phyloP scores from a whole-genome alignment of 306 rosid genomes.

The Cucumis hystrix region DNA sequence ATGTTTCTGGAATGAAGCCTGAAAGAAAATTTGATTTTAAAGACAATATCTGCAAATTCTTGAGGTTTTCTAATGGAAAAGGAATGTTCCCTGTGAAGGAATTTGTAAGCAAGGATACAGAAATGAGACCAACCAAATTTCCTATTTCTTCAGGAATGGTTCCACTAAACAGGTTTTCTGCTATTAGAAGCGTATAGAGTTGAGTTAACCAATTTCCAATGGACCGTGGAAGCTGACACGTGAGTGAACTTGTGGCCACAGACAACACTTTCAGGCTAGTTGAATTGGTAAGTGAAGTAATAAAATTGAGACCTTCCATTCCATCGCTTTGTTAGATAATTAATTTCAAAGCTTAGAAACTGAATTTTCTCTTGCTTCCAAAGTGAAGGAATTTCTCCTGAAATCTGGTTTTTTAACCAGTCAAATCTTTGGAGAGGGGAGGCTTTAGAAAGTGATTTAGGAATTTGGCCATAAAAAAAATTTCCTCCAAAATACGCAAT shows the following conservation, averaged over 20 bases:
- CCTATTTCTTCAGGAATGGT: neutral
- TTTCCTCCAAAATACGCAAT: conserved; percentile 19
- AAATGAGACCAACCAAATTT: neutral
- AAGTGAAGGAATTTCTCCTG: conserved; percentile 19
- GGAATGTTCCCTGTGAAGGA: conserved; percentile 4
- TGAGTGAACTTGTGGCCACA: neutral
- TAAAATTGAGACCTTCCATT: neutral
- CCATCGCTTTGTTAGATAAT: neutral
- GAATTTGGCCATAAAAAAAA: conserved; percentile 27
- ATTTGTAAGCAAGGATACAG: neutral
- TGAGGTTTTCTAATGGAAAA: neutral
- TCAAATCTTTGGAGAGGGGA: conserved; percentile 20
- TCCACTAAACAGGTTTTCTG: neutral
- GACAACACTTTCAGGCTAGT: neutral
- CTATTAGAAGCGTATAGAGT: neutral
- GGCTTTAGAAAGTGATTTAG: conserved; percentile 26
- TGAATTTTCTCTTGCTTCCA: conserved; percentile 15
- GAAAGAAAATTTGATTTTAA: neutral
- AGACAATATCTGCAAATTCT: neutral
- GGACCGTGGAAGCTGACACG: neutral
- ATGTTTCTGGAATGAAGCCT: neutral
- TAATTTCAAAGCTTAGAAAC: neutral
- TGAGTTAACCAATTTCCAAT: neutral
- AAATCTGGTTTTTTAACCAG: conserved; percentile 15
- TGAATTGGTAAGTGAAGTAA: conserved; percentile 1